Base-by-base conservation (phyloP, 1,139 yeast genomes). In the Candida sanyaensis region DNA sequence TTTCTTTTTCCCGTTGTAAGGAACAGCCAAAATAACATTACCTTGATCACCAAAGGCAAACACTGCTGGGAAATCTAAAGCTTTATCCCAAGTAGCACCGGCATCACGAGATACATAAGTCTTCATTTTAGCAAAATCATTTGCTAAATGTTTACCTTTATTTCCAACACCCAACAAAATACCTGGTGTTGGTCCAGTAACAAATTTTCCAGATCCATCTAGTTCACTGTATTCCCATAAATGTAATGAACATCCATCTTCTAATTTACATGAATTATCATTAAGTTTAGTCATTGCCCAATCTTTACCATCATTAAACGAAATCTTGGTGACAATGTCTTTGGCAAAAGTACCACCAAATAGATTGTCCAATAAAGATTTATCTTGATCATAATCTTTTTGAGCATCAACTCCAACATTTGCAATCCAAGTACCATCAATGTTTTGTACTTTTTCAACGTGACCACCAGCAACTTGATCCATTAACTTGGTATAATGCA, bases 41-140 rank as follows among this genome's bases (percentile, higher is more conserved):
- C 96, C 97, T 50, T 81, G 80, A 64, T 90, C 96, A 47, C 95
- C 96, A 67, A 84, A 86, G 0, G 86, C 74, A 55, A 80, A 84
- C 5, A 75, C 59, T 41, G 82, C 73, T 1, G 91, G 83, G 37
- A 73, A 78, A 37, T 81, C 80, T 26, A 83, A 59, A 0, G 83
- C 79, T 49, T 72, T 62, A 37, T 65, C 65, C 97, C 97, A 91
- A 0, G 84, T 69, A 6, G 76, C 64, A 23, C 97, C 97, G 34
- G 91, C 93, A 65, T 90, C 90, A 52, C 88, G 76, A 0, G 96
- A 88, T 5, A 88, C 60, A 63, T 75, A 89, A 1, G 91, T 83
- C 17, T 70, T 65, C 59, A 72, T 54, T 4, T 69, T 60, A 0
- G 58, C 48, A 10, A 61, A 41, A 24, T 68, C 65, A 2, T 56